A percentile compares a stretch with the other conserved stretches of the same genome.
These are phyloP conservation scores for Scleroderma bovista DNA, from an alignment of 768 basidiomycete species.

Conservation along the genomic window DNA sequence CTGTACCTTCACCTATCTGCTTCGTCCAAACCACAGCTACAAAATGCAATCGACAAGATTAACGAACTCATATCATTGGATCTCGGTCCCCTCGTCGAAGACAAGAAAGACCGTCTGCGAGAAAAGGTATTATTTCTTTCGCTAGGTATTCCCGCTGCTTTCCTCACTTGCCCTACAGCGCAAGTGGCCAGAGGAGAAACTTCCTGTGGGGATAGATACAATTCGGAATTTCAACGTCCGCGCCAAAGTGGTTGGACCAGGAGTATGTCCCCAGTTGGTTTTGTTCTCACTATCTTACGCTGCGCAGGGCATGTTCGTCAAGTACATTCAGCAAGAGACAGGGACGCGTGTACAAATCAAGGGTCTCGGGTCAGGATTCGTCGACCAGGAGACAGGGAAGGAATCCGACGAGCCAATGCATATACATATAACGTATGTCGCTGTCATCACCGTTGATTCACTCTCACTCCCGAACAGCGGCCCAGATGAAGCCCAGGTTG, in stretches of 20 bases:
- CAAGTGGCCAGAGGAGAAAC: conserved; percentile 98
- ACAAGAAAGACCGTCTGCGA: conserved; percentile 61
- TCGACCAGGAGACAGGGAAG: conserved; percentile 84
- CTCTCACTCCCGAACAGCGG: conserved; percentile 34
- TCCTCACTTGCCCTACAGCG: conserved; percentile 41
- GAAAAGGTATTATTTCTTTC: conserved; percentile 48
- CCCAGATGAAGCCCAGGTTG: conserved; percentile 83
- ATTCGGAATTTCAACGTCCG: conserved; percentile 96
- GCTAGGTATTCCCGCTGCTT: neutral
- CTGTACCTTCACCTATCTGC: conserved; percentile 93
- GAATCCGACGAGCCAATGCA: conserved; percentile 90
- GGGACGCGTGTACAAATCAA: conserved; percentile 97
- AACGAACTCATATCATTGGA: conserved; percentile 71
- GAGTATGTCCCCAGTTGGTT: conserved; percentile 41
- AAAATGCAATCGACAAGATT: conserved; percentile 63
- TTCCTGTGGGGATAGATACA: conserved; percentile 82
- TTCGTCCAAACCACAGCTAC: conserved; percentile 54
- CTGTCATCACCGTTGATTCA: conserved; percentile 14
- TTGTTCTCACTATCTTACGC: neutral
- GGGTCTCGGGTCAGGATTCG: conserved; percentile 89
- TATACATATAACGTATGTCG: conserved; percentile 80
- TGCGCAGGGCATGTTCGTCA: conserved; percentile 83
- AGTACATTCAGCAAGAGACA: conserved; percentile 96
- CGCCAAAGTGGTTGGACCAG: conserved; percentile 95
- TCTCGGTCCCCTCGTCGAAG: conserved; percentile 76